Conservation (phyloP, 805 yeast species). For the Cyberlindnera samutprakarnensis region DNA sequence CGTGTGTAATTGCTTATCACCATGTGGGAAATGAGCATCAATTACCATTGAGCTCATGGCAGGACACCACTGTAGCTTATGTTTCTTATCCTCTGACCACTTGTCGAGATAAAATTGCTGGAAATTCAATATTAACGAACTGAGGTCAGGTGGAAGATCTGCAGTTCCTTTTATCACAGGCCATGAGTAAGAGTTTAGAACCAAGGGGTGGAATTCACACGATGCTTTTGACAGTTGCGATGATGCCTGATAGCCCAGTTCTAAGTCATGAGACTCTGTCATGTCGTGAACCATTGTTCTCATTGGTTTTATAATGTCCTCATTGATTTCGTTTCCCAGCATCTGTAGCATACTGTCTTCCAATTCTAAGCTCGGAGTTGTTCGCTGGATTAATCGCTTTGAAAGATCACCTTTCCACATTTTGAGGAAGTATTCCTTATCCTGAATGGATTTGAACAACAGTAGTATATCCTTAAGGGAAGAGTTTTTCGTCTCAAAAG, state of each 20-base stretch:
- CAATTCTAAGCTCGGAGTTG: slow-evolving; percentile 3
- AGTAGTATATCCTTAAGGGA: slow-evolving; percentile 9
- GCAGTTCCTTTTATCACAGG: slow-evolving; percentile 8
- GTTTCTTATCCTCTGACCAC: slow-evolving; percentile 2
- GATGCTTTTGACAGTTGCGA: too few relatives aligned
- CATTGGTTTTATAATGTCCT: slow-evolving; percentile 9
- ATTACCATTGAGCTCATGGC: slow-evolving; percentile 17
- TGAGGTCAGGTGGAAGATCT: slow-evolving; percentile 7
- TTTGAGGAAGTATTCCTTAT: slow-evolving; percentile 16
- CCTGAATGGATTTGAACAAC: slow-evolving; percentile 16
- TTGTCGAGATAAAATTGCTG: slow-evolving; percentile 9
- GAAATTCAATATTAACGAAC: slow-evolving; percentile 4
- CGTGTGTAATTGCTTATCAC: slow-evolving; percentile 15
- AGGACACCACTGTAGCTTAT: slow-evolving; percentile 15
- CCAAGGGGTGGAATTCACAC: slow-evolving; percentile 16
- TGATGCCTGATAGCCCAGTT: background rate
- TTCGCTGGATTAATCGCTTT: slow-evolving; percentile 11
- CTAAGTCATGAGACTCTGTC: slow-evolving; percentile 1
- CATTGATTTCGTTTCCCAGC: slow-evolving; percentile 12
- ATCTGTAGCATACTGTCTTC: slow-evolving; percentile 9
- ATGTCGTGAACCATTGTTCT: slow-evolving; percentile 17
- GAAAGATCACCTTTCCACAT: slow-evolving; percentile 16
- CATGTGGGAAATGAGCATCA: slow-evolving; percentile 8
- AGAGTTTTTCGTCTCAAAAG: slow-evolving; percentile 1
- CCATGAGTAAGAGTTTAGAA: slow-evolving; percentile 16